These are phyloP conservation scores for Hansenula sp. DNA, from an alignment of 1,139 yeast species.

Conservation along the genomic window DNA sequence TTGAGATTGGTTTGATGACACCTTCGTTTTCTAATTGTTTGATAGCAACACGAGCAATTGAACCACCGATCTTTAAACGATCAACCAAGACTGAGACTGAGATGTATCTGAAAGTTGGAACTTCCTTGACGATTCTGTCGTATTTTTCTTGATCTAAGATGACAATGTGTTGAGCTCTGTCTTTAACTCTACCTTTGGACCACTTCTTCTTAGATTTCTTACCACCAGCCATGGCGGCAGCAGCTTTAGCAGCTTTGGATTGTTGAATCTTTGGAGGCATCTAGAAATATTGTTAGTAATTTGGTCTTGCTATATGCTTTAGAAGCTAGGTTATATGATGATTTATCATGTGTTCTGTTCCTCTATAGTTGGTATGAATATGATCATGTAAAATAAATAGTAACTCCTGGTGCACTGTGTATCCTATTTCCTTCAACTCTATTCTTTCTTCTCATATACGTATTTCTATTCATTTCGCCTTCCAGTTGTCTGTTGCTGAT, in stretches of 20 bases:
- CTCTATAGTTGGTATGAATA: too few relatives aligned
- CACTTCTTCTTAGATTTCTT: constrained; percentile 99
- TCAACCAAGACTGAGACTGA: constrained; percentile 98
- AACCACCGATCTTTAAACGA: constrained; percentile 99
- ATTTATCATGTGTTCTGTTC: too few relatives aligned
- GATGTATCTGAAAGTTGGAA: constrained; percentile 97
- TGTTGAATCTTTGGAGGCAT: constrained; percentile 99
- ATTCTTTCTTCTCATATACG: too few relatives aligned
- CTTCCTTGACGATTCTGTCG: constrained; percentile 99
- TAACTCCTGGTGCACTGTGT: too few relatives aligned
- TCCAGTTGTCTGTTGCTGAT: too few relatives aligned
- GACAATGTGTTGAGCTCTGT: constrained; percentile 98
- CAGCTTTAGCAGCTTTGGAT: constrained; percentile 99
- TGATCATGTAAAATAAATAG: too few relatives aligned
- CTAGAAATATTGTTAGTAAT: constrained; percentile 39
- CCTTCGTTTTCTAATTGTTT: constrained; percentile 95
- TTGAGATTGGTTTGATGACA: constrained; percentile 88
- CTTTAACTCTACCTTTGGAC: constrained; percentile 99
- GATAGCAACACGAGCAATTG: constrained; percentile 97
- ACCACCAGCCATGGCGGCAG: constrained; percentile 99
- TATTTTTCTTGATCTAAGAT: constrained; percentile 96
- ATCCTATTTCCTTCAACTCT: too few relatives aligned
- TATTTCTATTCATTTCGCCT: too few relatives aligned
- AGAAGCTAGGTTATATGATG: neutral
- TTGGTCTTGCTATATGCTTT: neutral